These are phyloP conservation scores for Hamigera avellanea DNA, from an alignment of 495 filamentous ascomycete species.

Conservation along the genomic window DNA sequence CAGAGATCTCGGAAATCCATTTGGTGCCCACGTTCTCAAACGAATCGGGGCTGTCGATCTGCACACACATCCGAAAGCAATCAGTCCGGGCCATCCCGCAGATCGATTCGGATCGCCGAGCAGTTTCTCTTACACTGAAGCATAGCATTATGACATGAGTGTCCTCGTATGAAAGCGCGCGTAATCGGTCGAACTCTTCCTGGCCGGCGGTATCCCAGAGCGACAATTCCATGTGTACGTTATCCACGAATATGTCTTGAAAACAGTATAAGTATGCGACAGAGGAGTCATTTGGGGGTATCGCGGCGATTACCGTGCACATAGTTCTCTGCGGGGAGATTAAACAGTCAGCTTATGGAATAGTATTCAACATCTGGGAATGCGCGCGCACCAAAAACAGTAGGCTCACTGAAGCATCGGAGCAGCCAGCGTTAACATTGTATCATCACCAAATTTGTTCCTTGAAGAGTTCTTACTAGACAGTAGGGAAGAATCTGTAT, in stretches of 20 bases:
- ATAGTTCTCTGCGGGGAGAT: constrained; percentile 64
- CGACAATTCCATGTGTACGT: constrained; percentile 89
- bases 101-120: too few species aligned
- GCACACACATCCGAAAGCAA: neutral
- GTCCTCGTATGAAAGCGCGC: constrained; percentile 92
- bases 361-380: too few species aligned
- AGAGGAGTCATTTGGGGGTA: neutral
- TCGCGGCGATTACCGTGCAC: constrained; percentile 70
- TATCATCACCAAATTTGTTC: neutral
- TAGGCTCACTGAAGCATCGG: constrained; percentile 57
- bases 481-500: constrained; percentile 85
- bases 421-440: constrained; percentile 17
- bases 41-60: constrained; percentile 87
- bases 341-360: constrained; percentile 15
- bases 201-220: constrained; percentile 98
- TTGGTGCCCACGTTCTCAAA: constrained; percentile 97
- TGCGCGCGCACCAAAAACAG: constrained; percentile 63
- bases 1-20: constrained; percentile 95
- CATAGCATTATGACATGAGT: constrained; percentile 98
- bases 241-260: constrained; percentile 93
- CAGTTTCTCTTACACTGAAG: constrained; percentile 59
- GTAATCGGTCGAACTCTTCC: constrained; percentile 96
- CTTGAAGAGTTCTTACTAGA: constrained; percentile 52
- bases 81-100: neutral
- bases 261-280: constrained; percentile 5